Evolutionary conservation across 2,329 filamentous ascomycete genomes (phyloP), one percentile per base, ranked within the genome.

Genomic region (Pseudogymnoascus sp.): DNA sequence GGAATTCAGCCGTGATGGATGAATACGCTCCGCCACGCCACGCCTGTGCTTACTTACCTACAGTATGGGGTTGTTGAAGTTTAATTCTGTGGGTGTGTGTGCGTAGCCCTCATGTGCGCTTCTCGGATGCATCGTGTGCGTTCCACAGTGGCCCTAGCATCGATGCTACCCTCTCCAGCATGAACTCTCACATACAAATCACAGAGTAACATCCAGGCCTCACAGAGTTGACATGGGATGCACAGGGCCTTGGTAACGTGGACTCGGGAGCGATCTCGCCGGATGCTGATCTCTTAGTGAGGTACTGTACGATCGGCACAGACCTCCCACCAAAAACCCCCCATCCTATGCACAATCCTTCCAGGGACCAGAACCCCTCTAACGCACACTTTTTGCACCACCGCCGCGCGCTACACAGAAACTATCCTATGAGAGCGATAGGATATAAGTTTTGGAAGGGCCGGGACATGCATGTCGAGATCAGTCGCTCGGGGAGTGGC

Each of bases 231-330:
- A 55, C 43, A 49, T 49, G 43, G 43, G 43, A 49, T 14, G 28
- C 23, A 49, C 45, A 31, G 45, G 23, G 25, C 49, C 12, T 33
- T 55, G 49, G 49, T 33, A 55, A 55, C 49, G 49, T 55, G 49
- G 49, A 35, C 33, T 55, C 49, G 49, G 49, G 28, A 55, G 49
- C 49, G 49, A 55, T 55, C 49, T 55, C 49, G 49, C 49, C 49
- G 28, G 49, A 55, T 12, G 49, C n/a, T 55, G 49, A 55, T 55
- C 49, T 12, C 8, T 16, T 55, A 33, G 49, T 8, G 33, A 55
- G 49, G 49, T 55, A 55, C 49, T 33, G 49, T 55, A 55, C 49
- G 49, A 55, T 55, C 49, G 49, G 49, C 49, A 55, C 49, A 55
- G 49, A 55, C 49, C 28, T 33, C 16, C 49, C 49, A 55, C 49